Base-by-base conservation (phyloP, 768 basidiomycete genomes). In the Boletus insuetus region DNA sequence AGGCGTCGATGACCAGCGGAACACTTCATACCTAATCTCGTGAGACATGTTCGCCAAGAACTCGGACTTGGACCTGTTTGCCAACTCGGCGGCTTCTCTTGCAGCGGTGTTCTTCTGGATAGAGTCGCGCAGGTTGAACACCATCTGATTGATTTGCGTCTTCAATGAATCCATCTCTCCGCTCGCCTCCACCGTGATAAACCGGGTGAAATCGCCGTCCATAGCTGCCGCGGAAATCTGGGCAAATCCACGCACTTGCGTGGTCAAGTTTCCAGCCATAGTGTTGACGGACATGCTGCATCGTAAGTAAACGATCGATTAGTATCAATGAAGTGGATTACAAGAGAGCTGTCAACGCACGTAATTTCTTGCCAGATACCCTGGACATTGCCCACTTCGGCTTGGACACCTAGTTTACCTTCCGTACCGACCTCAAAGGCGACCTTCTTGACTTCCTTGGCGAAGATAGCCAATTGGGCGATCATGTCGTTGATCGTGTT, bases 161-260 rank as follows among this genome's bases (percentile, higher is more conserved):
- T 99, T 98, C 75, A 99, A 81, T 46, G 92, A 94, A 74, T 98
- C 95, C 97, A 98, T 98, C 74, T 99, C 97, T 49, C 97, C 97
- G 58, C 85, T 88, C 2, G 97, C 97, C 66, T 98, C 96, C 66
- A 99, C 97, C 26, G 97, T 98, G 77, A 99, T 98, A 80, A 98
- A 99, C 17, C 94, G 85, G 22, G 94, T 96, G 74, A 98, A 98
- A 74, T 98, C 97, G 57, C 97, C 96, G 65, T 98, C 97, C 80
- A 95, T 98, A 14, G 97, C 97, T 0, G 97, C 96, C 0, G 95
- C 96, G 2, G 93, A 95, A 63, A 98, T 98, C 72, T 98, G 97
- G 2, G 95, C 97, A 65, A 99, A 99, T 6, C 96, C 97, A 71
- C 97, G 88, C 46, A 99, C 97, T 85, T 96, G 94, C 0, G 94